These are phyloP conservation scores for Geotrichum restrictum DNA, from an alignment of 1,139 yeast species.

Conservation along the genomic window DNA sequence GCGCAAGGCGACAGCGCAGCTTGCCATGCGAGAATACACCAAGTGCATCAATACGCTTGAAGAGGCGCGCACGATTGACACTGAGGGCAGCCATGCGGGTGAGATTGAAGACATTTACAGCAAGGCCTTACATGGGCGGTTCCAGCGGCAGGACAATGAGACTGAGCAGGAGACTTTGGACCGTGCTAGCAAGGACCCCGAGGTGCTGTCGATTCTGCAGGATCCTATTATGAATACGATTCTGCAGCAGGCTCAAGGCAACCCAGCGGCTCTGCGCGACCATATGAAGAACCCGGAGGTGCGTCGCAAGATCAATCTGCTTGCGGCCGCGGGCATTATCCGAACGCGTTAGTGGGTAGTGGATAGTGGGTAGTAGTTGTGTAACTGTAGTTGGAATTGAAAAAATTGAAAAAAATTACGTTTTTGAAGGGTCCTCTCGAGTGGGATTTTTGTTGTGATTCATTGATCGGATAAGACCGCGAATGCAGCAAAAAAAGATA, in stretches of 20 bases:
- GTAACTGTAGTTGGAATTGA: too few species aligned
- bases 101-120: constrained; percentile 82
- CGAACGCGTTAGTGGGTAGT: constrained; percentile 78
- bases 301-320: constrained; percentile 77
- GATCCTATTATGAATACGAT: constrained; percentile 98
- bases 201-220: constrained; percentile 80
- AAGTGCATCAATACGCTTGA: constrained; percentile 78
- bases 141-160: constrained; percentile 79
- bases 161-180: constrained; percentile 93
- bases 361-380: not conserved
- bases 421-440: too few species aligned
- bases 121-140: constrained; percentile 76
- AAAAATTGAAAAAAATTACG: too few species aligned
- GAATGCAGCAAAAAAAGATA: too few species aligned
- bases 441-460: too few species aligned
- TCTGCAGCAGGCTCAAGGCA: constrained; percentile 86
- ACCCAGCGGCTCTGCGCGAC: constrained; percentile 95
- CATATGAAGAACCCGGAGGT: constrained; percentile 97
- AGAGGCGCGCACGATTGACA: constrained; percentile 71
- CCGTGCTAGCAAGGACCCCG: constrained; percentile 90
- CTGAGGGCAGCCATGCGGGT: constrained; percentile 55
- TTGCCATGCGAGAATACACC: constrained; percentile 84
- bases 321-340: constrained; percentile 95
- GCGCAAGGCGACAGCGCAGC: constrained; percentile 92
- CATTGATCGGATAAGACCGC: too few species aligned